A percentile compares a stretch with the other conserved stretches of the same genome.
Conservation (phyloP, 2,329 filamentous ascomycete genomes). For the Capronia coronata region DNA sequence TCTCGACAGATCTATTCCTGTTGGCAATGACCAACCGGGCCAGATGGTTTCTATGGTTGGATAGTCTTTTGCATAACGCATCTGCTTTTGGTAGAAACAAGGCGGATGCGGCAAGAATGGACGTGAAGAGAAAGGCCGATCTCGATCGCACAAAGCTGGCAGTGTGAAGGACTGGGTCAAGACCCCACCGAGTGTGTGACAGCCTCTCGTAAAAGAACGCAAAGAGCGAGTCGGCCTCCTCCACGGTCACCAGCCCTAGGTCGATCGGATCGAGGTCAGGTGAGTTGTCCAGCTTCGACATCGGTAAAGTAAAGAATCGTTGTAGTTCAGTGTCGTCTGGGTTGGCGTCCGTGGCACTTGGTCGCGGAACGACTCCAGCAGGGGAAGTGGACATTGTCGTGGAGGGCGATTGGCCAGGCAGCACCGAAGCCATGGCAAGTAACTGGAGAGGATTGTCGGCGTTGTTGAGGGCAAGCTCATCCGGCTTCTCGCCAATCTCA, state of each 20-base stretch:
- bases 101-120: conserved; percentile 61
- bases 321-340: conserved; percentile 48
- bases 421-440: conserved; percentile 61
- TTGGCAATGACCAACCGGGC: conserved; percentile 56
- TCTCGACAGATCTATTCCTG: conserved; percentile 63
- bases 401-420: conserved; percentile 22
- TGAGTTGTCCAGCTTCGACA: conserved; percentile 57
- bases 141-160: conserved; percentile 59
- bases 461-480: conserved; percentile 59
- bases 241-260: conserved; percentile 60
- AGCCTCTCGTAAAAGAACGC: conserved; percentile 60
- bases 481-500: conserved; percentile 36
- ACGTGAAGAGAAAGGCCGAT: conserved; percentile 66
- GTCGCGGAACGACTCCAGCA: conserved; percentile 33
- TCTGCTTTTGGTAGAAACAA: conserved; percentile 59
- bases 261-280: conserved; percentile 62
- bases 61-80: conserved; percentile 59
- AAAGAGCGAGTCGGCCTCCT: conserved; percentile 60
- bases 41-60: conserved; percentile 57
- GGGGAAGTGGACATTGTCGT: conserved; percentile 49
- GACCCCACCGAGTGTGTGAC: conserved; percentile 67
- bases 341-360: conserved; percentile 27
- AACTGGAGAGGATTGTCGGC: conserved; percentile 69
- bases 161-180: conserved; percentile 62
- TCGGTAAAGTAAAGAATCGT: conserved; percentile 61